phyloP scores from a whole-genome alignment of 2,329 filamentous ascomycete species.

The Pseudocercospora eumusae region DNA sequence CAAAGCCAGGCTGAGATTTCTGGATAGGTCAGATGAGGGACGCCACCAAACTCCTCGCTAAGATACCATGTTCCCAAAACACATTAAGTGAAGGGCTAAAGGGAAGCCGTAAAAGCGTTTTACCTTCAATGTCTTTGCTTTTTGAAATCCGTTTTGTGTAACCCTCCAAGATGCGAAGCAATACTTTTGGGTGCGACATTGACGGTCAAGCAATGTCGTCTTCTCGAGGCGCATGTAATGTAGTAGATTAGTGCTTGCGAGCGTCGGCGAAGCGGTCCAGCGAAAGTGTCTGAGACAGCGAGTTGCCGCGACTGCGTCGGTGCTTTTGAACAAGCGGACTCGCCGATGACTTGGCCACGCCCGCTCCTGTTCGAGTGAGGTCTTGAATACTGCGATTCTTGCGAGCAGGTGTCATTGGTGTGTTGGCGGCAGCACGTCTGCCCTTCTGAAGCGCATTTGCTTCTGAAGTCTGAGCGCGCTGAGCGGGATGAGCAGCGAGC shows the following conservation, averaged over 20 bases:
- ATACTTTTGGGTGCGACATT: slow-evolving; percentile 11
- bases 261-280: slow-evolving; percentile 22
- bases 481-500: slow-evolving; percentile 63
- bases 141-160: slow-evolving; percentile 9
- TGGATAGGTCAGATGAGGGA: slow-evolving; percentile 18
- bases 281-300: slow-evolving; percentile 28
- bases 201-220: slow-evolving; percentile 12
- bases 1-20: slow-evolving; percentile 11
- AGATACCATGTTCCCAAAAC: slow-evolving; percentile 16
- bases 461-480: slow-evolving; percentile 63
- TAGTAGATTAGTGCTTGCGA: background rate
- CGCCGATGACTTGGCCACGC: slow-evolving; percentile 33
- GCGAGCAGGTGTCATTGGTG: slow-evolving; percentile 68
- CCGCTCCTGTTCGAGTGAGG: slow-evolving; percentile 31
- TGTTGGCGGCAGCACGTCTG: slow-evolving; percentile 64
- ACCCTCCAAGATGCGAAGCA: slow-evolving; percentile 4
- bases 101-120: slow-evolving; percentile 14
- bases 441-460: slow-evolving; percentile 65
- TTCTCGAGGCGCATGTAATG: background rate
- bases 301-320: slow-evolving; percentile 29
- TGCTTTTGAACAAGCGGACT: slow-evolving; percentile 28
- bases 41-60: slow-evolving; percentile 29
- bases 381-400: slow-evolving; percentile 44
- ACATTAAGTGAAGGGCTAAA: slow-evolving; percentile 10
- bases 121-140: slow-evolving; percentile 6